These are phyloP conservation scores for Globisporangium takayamanum DNA, from an alignment of 352 stramenopile species.

Conservation along the genomic window DNA sequence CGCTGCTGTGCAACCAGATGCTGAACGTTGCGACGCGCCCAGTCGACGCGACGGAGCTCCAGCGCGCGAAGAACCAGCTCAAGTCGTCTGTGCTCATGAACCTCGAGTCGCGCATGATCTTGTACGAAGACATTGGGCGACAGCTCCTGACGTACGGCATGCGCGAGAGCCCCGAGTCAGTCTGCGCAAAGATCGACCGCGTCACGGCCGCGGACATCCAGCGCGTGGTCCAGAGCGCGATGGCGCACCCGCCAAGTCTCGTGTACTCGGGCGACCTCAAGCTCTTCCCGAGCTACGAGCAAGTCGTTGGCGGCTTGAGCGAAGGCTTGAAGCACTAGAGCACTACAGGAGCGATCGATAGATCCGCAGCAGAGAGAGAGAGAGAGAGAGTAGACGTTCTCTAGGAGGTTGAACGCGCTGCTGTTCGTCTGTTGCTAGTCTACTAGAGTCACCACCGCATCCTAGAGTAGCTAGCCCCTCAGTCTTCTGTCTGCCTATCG, in stretches of 20 bases:
- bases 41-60: conserved; percentile 86
- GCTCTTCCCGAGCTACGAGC: conserved; percentile 78
- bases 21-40: conserved; percentile 72
- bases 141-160: conserved; percentile 97
- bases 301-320: conserved; percentile 66
- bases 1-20: conserved; percentile 92
- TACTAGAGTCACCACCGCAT: too few species aligned
- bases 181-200: conserved; percentile 85
- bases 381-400: too few species aligned
- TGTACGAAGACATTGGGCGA: conserved; percentile 99
- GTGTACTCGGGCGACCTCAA: conserved; percentile 80
- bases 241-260: conserved; percentile 73
- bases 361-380: neutral
- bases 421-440: too few species aligned
- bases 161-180: conserved; percentile 83
- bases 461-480: too few species aligned
- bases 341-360: neutral
- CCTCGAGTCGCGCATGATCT: conserved; percentile 95
- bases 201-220: conserved; percentile 85
- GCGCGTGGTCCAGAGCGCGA: conserved; percentile 65
- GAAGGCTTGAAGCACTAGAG: conserved; percentile 39
- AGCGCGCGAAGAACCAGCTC: conserved; percentile 98
- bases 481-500: neutral
- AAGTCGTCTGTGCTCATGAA: conserved; percentile 99
- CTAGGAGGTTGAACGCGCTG: too few species aligned